Percentiles rank a stretch among this genome's conserved stretches.
Evolutionary conservation across 169 alveolate genomes (phyloP).

Genomic region (Plasmodium coatneyi): DNA sequence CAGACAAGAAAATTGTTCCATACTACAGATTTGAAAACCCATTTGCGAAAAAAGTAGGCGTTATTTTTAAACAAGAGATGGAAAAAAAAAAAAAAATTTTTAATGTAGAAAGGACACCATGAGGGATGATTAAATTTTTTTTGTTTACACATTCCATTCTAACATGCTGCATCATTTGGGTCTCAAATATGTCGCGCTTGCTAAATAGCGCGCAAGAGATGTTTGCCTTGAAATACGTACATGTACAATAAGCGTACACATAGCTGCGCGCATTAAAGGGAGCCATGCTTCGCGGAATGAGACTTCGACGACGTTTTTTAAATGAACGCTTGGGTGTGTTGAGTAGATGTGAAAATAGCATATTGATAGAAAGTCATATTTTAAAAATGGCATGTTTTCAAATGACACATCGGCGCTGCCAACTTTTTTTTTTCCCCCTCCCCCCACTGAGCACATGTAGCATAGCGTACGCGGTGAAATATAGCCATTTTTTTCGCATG

Average conservation of each 20-base stretch:
- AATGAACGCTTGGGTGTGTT: background rate
- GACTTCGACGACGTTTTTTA: background rate
- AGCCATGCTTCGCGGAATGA: background rate
- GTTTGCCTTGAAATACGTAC: background rate
- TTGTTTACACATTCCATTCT: background rate
- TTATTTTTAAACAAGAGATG: background rate
- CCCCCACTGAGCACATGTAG: background rate
- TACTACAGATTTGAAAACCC: background rate
- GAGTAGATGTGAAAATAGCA: background rate
- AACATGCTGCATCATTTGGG: background rate
- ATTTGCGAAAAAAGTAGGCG: background rate
- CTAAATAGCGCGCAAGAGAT: background rate
- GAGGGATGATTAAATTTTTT: background rate
- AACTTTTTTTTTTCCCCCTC: background rate
- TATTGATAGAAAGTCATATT: background rate
- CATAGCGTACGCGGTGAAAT: background rate
- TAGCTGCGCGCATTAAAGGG: background rate
- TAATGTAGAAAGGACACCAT: background rate
- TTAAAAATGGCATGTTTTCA: background rate
- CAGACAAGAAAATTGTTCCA: background rate
- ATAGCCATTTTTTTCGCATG: slow-evolving; percentile 8
- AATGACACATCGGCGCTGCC: background rate
- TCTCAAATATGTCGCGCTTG: background rate
- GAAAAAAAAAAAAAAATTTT: background rate
- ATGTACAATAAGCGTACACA: background rate